Evolutionary conservation across 2,329 filamentous ascomycete species (phyloP).

Genomic region (Penicillium sp.): DNA sequence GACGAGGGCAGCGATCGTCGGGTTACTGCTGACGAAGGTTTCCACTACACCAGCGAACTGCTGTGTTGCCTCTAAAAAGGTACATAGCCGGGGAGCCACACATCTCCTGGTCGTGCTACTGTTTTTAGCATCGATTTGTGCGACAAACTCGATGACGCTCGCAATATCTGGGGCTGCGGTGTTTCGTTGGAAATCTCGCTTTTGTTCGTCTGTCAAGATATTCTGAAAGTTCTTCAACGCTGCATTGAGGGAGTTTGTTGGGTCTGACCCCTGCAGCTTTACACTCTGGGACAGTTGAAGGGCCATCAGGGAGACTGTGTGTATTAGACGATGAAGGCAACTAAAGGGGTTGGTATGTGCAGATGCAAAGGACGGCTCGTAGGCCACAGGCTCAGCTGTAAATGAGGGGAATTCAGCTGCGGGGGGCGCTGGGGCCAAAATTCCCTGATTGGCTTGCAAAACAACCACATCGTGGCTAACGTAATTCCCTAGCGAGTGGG

Average conservation of each 20-base stretch:
- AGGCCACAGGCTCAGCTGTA: neutral
- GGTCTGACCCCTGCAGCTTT: neutral
- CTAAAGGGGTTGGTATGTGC: neutral
- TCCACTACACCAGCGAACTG: slow-evolving; percentile 21
- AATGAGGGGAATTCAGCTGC: neutral
- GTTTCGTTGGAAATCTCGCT: neutral
- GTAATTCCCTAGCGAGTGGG: no score
- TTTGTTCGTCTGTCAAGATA: neutral
- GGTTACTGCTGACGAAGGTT: slow-evolving; percentile 21
- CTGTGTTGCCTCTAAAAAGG: slow-evolving; percentile 19
- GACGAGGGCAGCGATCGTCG: slow-evolving; percentile 4
- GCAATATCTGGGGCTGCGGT: neutral
- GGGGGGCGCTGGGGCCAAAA: neutral
- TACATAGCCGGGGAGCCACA: slow-evolving; percentile 20
- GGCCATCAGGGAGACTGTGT: neutral
- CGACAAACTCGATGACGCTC: slow-evolving; percentile 11
- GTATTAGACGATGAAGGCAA: neutral
- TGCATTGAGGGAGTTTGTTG: neutral
- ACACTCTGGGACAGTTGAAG: neutral
- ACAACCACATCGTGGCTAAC: no score
- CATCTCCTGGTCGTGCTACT: slow-evolving; percentile 13
- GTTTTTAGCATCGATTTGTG: slow-evolving; percentile 15
- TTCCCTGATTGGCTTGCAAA: no score
- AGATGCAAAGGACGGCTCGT: neutral
- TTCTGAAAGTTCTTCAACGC: neutral